Evolutionary conservation across 2,329 filamentous ascomycete species (phyloP).

Genomic region (Ophiobolus disseminans): DNA sequence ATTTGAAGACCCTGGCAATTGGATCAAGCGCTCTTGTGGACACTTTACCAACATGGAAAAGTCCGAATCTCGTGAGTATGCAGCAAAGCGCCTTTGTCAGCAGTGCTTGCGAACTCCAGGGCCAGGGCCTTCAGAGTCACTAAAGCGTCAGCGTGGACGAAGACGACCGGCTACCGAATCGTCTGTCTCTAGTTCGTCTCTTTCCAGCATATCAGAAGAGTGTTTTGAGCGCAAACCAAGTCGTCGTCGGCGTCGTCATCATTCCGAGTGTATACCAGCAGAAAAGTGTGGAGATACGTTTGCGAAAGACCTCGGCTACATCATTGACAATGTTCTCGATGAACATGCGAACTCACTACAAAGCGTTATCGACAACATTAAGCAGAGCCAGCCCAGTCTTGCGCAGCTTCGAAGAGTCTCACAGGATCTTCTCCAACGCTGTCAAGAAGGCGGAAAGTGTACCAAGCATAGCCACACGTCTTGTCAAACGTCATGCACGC

Average conservation of each 20-base stretch:
- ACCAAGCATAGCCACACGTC: slow-evolving; percentile 6
- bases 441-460: slow-evolving; percentile 9
- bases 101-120: slow-evolving; percentile 24
- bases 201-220: slow-evolving; percentile 5
- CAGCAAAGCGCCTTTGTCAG: slow-evolving; percentile 22
- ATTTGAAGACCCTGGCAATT: slow-evolving; percentile 31
- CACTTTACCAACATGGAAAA: slow-evolving; percentile 30
- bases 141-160: slow-evolving; percentile 9
- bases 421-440: slow-evolving; percentile 25
- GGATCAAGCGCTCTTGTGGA: slow-evolving; percentile 39
- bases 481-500: slow-evolving; percentile 5
- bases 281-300: slow-evolving; percentile 36
- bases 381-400: slow-evolving; percentile 27
- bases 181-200: slow-evolving; percentile 16
- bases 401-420: slow-evolving; percentile 25
- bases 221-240: slow-evolving; percentile 1
- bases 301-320: slow-evolving; percentile 45
- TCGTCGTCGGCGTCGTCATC: slow-evolving; percentile 19
- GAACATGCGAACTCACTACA: slow-evolving; percentile 50
- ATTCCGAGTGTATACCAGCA: slow-evolving; percentile 19
- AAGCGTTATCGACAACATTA: slow-evolving; percentile 50
- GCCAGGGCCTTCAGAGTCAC: slow-evolving; percentile 1
- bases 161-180: slow-evolving; percentile 21
- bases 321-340: slow-evolving; percentile 51
- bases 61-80: slow-evolving; percentile 22